A percentile compares a stretch with the other conserved stretches of the same genome.
phyloP scores from a whole-genome alignment of 208 protist species.

The Trypanosoma scelopori region DNA sequence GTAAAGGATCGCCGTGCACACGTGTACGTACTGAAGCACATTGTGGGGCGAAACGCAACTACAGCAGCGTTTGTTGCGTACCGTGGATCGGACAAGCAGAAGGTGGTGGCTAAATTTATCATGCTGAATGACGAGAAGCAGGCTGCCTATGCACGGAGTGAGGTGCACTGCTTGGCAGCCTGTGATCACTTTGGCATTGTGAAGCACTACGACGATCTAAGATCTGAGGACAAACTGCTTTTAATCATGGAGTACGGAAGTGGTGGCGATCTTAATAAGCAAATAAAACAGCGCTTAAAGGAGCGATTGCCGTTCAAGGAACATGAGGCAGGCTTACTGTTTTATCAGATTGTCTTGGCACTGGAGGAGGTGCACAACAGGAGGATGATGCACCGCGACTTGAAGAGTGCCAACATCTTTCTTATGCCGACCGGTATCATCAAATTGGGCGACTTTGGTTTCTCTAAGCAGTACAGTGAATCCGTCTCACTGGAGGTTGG shows the following conservation, averaged over 20 bases:
- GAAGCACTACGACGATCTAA: conserved; percentile 85
- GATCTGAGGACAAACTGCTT: conserved; percentile 75
- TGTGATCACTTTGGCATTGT: conserved; percentile 90
- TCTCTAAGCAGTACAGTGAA: conserved; percentile 80
- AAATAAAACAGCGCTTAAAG: conserved; percentile 83
- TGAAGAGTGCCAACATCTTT: conserved; percentile 92
- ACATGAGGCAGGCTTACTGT: conserved; percentile 84
- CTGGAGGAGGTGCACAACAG: conserved; percentile 86
- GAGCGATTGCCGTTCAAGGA: conserved; percentile 75
- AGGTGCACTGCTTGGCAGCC: conserved; percentile 84
- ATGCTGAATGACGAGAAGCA: conserved; percentile 86
- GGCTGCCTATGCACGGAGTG: conserved; percentile 76
- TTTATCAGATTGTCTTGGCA: conserved; percentile 83
- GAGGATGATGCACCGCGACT: conserved; percentile 87
- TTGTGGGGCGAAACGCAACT: conserved; percentile 83
- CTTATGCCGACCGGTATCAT: conserved; percentile 83
- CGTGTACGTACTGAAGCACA: conserved; percentile 77
- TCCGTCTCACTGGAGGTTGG: conserved; percentile 78
- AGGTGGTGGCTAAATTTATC: conserved; percentile 87
- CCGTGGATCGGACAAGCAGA: conserved; percentile 56
- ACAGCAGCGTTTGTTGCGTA: conserved; percentile 82
- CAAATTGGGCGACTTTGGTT: conserved; percentile 92
- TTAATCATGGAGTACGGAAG: conserved; percentile 91
- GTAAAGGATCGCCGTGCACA: conserved; percentile 66
- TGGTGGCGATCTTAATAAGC: conserved; percentile 85